phyloP scores from a whole-genome alignment of 2,329 filamentous ascomycete genomes.

The Penicillium sp. region DNA sequence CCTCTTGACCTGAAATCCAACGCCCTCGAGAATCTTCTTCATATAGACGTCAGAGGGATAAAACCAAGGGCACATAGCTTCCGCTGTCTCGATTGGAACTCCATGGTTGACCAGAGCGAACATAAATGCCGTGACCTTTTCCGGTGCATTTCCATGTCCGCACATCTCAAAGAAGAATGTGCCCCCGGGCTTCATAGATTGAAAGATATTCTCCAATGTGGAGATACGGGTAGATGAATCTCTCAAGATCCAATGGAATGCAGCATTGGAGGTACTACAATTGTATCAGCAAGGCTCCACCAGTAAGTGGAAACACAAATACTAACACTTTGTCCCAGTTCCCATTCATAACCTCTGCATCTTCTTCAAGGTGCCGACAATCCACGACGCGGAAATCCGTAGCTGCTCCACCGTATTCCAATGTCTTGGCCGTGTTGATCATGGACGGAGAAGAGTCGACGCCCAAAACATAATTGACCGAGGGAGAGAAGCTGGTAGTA shows the following conservation, averaged over 20 bases:
- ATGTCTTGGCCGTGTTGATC: constrained; percentile 8
- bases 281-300: not conserved
- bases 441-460: constrained; percentile 10
- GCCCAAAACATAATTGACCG: constrained; percentile 1
- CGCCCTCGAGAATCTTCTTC: not conserved
- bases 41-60: constrained; percentile 5
- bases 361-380: not conserved
- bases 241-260: constrained; percentile 11
- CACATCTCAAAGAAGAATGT: constrained; percentile 13
- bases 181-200: constrained; percentile 8
- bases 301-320: not conserved
- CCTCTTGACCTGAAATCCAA: constrained; percentile 1
- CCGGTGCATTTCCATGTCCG: constrained; percentile 6
- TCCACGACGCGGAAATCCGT: constrained; percentile 9
- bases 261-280: constrained; percentile 5
- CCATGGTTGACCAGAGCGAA: constrained; percentile 10
- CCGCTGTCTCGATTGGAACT: constrained; percentile 2
- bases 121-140: constrained; percentile 8
- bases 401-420: constrained; percentile 1
- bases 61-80: constrained; percentile 6
- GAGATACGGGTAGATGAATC: constrained; percentile 6
- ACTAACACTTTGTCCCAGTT: constrained; percentile 14
- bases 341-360: not conserved
- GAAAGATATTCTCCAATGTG: constrained; percentile 3
- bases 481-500: not conserved